Percentiles rank a stretch among this genome's conserved stretches.
phyloP scores from a whole-genome alignment of 176 grass and related monocot species.

The Carex parvula region DNA sequence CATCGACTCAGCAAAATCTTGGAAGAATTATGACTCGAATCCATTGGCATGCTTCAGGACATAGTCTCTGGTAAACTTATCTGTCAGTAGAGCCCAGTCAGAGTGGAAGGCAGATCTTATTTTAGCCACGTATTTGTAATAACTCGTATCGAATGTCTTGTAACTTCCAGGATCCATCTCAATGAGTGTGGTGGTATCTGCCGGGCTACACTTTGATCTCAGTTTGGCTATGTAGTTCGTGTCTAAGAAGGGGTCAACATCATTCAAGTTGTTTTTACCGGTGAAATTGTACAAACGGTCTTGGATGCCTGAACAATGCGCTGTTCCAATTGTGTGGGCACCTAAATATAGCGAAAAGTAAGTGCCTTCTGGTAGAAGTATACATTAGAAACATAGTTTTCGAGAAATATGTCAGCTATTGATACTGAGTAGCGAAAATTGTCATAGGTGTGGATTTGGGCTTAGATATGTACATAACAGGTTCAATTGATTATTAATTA shows the following conservation, averaged over 20 bases:
- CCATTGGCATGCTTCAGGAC: conserved; percentile 46
- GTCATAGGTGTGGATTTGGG: not conserved
- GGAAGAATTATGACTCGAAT: conserved; percentile 39
- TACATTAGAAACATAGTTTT: not conserved
- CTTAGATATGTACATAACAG: not conserved
- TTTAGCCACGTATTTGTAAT: conserved; percentile 54
- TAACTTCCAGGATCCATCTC: conserved; percentile 85
- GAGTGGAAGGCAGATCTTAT: conserved; percentile 55
- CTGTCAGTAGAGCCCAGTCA: conserved; percentile 50
- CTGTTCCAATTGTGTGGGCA: conserved; percentile 52
- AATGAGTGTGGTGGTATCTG: conserved; percentile 31
- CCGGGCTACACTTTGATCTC: conserved; percentile 34
- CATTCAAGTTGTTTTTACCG: conserved; percentile 20
- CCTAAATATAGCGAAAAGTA: conserved; percentile 17
- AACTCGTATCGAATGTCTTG: conserved; percentile 68
- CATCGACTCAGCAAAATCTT: conserved; percentile 57
- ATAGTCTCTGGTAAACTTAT: conserved; percentile 43
- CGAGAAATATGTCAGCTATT: not conserved
- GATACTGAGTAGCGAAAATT: not conserved
- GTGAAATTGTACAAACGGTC: conserved; percentile 62
- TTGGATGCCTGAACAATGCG: conserved; percentile 40
- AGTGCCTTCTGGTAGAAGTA: not conserved
- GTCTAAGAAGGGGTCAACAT: conserved; percentile 47
- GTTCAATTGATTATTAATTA: no score
- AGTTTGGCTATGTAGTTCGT: conserved; percentile 45